Evolutionary conservation across 768 basidiomycete species (phyloP).

Genomic region (Lactifluus piperatus): DNA sequence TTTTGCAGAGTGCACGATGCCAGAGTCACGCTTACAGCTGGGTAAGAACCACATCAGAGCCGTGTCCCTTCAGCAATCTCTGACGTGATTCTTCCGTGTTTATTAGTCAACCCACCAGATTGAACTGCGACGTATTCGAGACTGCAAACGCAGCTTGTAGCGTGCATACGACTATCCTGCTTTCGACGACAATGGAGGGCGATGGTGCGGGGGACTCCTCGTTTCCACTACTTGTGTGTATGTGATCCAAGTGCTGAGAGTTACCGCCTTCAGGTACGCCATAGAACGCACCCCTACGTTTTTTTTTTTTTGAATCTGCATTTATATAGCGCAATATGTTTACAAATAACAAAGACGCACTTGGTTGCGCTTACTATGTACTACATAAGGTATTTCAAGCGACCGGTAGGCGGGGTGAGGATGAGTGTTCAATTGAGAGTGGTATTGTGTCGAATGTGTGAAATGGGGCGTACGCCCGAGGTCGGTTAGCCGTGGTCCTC

Average conservation of each 20-base stretch:
- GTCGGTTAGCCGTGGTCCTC: no score
- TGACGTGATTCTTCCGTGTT: constrained; percentile 11
- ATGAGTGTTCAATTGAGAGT: no score
- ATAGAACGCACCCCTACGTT: constrained; percentile 47
- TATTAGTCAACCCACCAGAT: constrained; percentile 25
- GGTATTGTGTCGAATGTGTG: no score
- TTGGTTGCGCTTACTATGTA: no score
- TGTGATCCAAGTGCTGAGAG: not conserved
- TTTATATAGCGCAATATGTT: no score
- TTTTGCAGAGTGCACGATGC: constrained; percentile 48
- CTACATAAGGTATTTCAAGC: no score
- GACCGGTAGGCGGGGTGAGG: no score
- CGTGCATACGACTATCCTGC: constrained; percentile 33
- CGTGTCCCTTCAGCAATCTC: not conserved
- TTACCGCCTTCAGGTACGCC: constrained; percentile 40
- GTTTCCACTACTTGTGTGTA: not conserved
- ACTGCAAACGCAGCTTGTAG: constrained; percentile 51
- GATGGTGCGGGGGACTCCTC: constrained; percentile 36
- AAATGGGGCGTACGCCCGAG: no score
- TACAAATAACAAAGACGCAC: no score
- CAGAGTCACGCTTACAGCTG: constrained; percentile 34
- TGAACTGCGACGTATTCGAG: constrained; percentile 42
- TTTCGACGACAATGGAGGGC: constrained; percentile 54
- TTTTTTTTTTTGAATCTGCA: no score
- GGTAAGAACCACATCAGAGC: constrained; percentile 28